A percentile compares a stretch with the other conserved stretches of the same genome.
phyloP scores from a whole-genome alignment of 768 basidiomycete genomes.

The Exidia glandulosa region DNA sequence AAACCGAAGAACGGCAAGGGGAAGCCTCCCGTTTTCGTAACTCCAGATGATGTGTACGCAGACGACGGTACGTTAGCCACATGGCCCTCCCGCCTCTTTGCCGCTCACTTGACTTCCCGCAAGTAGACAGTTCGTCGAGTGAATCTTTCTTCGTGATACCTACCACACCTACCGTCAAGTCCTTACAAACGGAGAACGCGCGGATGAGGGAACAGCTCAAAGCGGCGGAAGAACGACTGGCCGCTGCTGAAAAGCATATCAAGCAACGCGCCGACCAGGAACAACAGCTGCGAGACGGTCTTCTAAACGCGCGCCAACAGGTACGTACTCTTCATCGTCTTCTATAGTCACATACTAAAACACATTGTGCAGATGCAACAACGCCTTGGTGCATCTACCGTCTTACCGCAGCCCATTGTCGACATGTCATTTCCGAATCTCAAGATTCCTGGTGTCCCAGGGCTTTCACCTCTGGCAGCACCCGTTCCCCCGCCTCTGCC shows the following conservation, averaged over 20 bases:
- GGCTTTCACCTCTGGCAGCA: slow-evolving; percentile 28
- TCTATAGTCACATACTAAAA: background rate
- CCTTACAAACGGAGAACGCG: slow-evolving; percentile 57
- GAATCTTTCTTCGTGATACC: slow-evolving; percentile 75
- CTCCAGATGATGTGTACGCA: background rate
- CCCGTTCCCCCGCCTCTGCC: slow-evolving; percentile 40
- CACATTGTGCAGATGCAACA: slow-evolving; percentile 4
- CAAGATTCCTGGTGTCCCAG: background rate
- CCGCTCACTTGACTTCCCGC: slow-evolving; percentile 4
- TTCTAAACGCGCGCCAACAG: slow-evolving; percentile 59
- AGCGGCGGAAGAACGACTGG: slow-evolving; percentile 43
- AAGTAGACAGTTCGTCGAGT: slow-evolving; percentile 53
- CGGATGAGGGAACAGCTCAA: slow-evolving; percentile 52
- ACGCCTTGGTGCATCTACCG: slow-evolving; percentile 3
- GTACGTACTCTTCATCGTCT: slow-evolving; percentile 24
- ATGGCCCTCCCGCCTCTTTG: too few species aligned
- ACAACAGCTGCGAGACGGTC: slow-evolving; percentile 66
- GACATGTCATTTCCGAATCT: background rate
- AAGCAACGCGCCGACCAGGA: slow-evolving; percentile 71
- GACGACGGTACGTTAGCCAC: background rate
- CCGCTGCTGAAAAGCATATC: slow-evolving; percentile 49
- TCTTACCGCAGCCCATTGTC: slow-evolving; percentile 43
- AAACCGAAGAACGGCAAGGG: background rate
- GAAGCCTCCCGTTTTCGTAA: too few species aligned
- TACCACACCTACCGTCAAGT: slow-evolving; percentile 38